Base-by-base conservation (phyloP, 352 stramenopile genomes). In the Phytophthora brassicae region DNA sequence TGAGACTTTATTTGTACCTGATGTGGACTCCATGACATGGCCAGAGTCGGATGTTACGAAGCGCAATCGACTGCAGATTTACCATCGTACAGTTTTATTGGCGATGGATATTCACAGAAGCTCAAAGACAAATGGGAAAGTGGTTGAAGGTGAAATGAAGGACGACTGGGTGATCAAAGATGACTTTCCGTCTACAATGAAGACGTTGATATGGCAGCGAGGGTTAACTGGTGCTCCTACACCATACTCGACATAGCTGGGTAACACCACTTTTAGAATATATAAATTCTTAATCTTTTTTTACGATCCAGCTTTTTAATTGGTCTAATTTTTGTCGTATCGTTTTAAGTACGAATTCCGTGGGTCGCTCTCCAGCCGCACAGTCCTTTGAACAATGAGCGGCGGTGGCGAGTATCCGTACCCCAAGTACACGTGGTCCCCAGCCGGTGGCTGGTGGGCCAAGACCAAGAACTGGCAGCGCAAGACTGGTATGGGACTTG, bases 371-470 rank as follows among this genome's bases (percentile, higher is more conserved):
- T 35, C 5, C 43, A 64, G 52, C 56, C 62, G 55, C 50, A 60
- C 53, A 72, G 52, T 68, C 62, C 41, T 35, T 43, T 28, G 28
- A 62, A 59, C 36, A 53, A 94, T 94, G 85, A 84, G 86, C 66
- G 86, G 81, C 58, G 78, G 84, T 31, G 77, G 82, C 69, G 85
- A 91, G 72, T 94, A 87, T 78, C 86, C 84, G 66, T 92, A 91
- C 68, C 86, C 86, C 43, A 92, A 92, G 81, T 82, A 88, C 78
- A 91, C 81, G 70, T 94, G 86, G 86, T 93, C 86, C 56, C 86
- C 86, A 6, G 81, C 86, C 33, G 86, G 86, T 53, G 86, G 86
- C 72, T 94, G 86, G 86, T 94, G 86, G 86, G 75, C 80, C 52
- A 79, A 92, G 75, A 89, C 80, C 61, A 84, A 86, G 72, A 85